phyloP scores from a whole-genome alignment of 2,329 filamentous ascomycete genomes.

The Colletotrichum shisoi region DNA sequence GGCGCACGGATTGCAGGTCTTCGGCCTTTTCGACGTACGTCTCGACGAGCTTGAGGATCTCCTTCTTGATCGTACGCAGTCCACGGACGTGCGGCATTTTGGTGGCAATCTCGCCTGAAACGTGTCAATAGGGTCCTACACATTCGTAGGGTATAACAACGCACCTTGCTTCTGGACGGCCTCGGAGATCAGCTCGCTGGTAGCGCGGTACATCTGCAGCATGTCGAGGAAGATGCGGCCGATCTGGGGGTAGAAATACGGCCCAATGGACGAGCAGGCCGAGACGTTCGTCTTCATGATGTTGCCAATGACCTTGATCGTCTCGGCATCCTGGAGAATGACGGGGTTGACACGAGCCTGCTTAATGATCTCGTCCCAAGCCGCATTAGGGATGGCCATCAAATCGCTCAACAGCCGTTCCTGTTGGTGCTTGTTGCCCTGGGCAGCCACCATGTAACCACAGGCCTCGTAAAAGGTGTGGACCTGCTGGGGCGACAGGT shows the following conservation, averaged over 20 bases:
- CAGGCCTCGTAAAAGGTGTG: constrained; percentile 99
- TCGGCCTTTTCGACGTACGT: constrained; percentile 98
- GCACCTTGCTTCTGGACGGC: constrained; percentile 63
- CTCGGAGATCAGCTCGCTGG: constrained; percentile 95
- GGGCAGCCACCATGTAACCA: constrained; percentile 98
- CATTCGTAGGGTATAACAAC: background rate
- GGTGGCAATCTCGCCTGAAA: constrained; percentile 84
- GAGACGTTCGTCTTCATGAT: constrained; percentile 99
- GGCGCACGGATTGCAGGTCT: constrained; percentile 89
- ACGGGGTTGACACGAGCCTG: constrained; percentile 84
- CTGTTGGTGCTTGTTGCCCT: constrained; percentile 93
- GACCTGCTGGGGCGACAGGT: constrained; percentile 94
- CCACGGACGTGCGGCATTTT: constrained; percentile 98
- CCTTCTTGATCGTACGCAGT: constrained; percentile 97
- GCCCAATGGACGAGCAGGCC: constrained; percentile 94
- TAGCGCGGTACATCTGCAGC: constrained; percentile 98
- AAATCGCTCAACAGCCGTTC: constrained; percentile 89
- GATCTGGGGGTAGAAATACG: constrained; percentile 98
- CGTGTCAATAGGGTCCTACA: constrained; percentile 1
- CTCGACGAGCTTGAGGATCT: constrained; percentile 97
- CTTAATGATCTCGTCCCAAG: constrained; percentile 94
- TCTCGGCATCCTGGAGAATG: constrained; percentile 89
- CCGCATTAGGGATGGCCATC: constrained; percentile 91
- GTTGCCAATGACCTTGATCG: constrained; percentile 98
- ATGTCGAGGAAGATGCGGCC: constrained; percentile 98